phyloP scores from a whole-genome alignment of 2,329 filamentous ascomycete species.

The Fusarium sp. region DNA sequence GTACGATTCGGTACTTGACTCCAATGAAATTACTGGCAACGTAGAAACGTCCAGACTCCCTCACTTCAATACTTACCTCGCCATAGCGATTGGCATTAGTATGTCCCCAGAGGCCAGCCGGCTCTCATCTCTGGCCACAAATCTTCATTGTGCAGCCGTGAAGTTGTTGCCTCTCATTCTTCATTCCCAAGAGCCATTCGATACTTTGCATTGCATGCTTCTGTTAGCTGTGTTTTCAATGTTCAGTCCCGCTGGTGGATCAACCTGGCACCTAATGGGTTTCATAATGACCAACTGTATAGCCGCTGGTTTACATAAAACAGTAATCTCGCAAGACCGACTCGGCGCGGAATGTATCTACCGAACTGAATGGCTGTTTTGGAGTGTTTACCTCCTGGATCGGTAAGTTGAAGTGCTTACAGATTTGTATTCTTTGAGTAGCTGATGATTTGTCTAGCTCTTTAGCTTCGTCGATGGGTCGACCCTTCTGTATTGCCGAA shows the following conservation, averaged over 20 bases:
- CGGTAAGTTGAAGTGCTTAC: neutral
- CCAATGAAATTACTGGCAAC: rapidly evolving
- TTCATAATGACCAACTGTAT: conserved; percentile 33
- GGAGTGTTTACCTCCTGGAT: conserved; percentile 30
- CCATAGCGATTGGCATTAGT: conserved; percentile 17
- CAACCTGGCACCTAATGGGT: conserved; percentile 15
- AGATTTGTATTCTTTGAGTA: neutral
- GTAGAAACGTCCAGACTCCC: neutral
- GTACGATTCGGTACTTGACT: conserved; percentile 2
- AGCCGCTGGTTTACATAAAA: conserved; percentile 19
- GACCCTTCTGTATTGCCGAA: conserved; percentile 16
- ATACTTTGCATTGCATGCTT: conserved; percentile 29
- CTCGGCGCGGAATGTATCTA: neutral
- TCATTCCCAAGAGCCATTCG: conserved; percentile 5
- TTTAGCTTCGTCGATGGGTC: conserved; percentile 2
- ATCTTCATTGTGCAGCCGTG: conserved; percentile 8
- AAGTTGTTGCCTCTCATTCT: conserved; percentile 14
- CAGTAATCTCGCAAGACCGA: neutral
- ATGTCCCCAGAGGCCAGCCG: conserved; percentile 19
- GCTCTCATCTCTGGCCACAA: neutral
- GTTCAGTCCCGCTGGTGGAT: conserved; percentile 21
- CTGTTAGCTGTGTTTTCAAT: conserved; percentile 12
- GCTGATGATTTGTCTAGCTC: neutral
- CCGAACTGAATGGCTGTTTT: conserved; percentile 24
- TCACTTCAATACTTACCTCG: conserved; percentile 22